Conservation (phyloP, 2,329 filamentous ascomycete species). For the Salinomyces thailandicus region DNA sequence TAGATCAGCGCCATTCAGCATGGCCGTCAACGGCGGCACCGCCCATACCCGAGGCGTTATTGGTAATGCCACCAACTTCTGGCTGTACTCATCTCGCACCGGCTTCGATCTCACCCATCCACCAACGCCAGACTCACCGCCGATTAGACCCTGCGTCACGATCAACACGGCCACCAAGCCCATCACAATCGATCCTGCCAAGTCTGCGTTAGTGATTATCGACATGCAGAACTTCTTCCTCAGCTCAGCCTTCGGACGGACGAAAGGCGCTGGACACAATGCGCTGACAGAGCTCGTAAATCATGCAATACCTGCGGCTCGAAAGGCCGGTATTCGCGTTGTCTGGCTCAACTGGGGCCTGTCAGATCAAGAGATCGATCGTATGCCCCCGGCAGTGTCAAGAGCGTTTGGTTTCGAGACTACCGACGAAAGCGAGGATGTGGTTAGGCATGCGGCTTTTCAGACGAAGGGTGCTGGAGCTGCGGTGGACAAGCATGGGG, state of each 20-base stretch:
- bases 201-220: conserved; percentile 27
- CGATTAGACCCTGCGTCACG: conserved; percentile 11
- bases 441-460: conserved; percentile 9
- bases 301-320: conserved; percentile 38
- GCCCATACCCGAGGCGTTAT: too few species aligned
- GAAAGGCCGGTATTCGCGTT: conserved; percentile 41
- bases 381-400: conserved; percentile 41
- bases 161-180: conserved; percentile 19
- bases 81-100: conserved; percentile 32
- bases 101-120: conserved; percentile 41
- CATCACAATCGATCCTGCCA: conserved; percentile 25
- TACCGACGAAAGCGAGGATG: conserved; percentile 12
- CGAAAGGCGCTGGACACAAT: conserved; percentile 31
- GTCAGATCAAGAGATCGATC: conserved; percentile 39
- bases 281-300: conserved; percentile 33
- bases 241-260: conserved; percentile 22
- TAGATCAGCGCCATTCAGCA: too few species aligned
- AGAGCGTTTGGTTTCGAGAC: conserved; percentile 38
- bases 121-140: conserved; percentile 18
- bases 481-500: conserved; percentile 19
- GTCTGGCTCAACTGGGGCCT: conserved; percentile 51
- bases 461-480: conserved; percentile 7
- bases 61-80: conserved; percentile 34
- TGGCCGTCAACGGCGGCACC: not conserved
- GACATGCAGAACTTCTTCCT: conserved; percentile 27